Evolutionary conservation across 23 red algal species (phyloP), one percentile per base, ranked within the genome.

Genomic region (Gracilaria vermiculophylla): DNA sequence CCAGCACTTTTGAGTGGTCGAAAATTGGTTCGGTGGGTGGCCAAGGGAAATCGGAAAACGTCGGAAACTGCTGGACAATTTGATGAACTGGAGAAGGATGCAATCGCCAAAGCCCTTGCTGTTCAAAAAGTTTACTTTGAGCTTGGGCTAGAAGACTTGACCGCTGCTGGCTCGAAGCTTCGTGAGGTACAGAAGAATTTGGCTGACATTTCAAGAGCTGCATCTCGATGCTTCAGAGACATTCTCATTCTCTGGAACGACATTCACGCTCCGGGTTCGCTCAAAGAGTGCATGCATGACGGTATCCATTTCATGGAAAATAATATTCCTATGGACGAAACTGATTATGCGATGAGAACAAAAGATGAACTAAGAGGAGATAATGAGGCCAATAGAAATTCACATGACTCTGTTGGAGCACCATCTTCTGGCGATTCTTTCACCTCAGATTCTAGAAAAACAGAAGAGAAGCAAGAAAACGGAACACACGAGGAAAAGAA

Each of bases 51-150:
- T 16, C 39, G 32, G 2, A 73, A 73, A 24, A 73, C 67, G 0
- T 20, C 39, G 31, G 67, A 73, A 25, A 73, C 40, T 42, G 67
- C 20, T 16, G 42, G 25, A 1, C 10, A 45, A 24, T 73, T 73
- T 48, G 25, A 47, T 20, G 47, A 48, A 29, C 4, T 73, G 37
- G 67, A 73, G 67, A 73, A 73, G 47, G 20, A 45, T 1, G 67
- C 42, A 8, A 73, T 73, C 6, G 39, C 44, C 4, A 48, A 24
- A 73, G 67, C 67, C 7, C 67, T 73, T 73, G 67, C 39, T 13
- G 39, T 73, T 73, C 67, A 73, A 29, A 47, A 73, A 20, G 42
- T 73, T 37, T 73, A 48, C 67, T 73, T 73, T 24, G 67, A 42
- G 23, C 36, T 73, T 10, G 39, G 6, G 47, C 20, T 24, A 48